phyloP scores from a whole-genome alignment of 257 asterid genomes.

The Rehmannia glutinosa region DNA sequence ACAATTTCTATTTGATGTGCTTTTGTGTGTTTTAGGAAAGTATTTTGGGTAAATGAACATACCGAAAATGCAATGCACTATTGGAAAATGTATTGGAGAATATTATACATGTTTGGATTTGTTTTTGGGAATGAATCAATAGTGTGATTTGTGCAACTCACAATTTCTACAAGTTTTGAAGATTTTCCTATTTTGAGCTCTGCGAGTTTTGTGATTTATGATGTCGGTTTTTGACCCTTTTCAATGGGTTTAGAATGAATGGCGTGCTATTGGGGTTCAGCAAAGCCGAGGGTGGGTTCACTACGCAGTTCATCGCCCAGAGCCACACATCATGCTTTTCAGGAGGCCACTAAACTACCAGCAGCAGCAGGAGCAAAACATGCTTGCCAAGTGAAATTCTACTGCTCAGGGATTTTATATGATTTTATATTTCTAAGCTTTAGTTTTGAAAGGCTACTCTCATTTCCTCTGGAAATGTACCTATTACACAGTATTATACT shows the following conservation, averaged over 20 bases:
- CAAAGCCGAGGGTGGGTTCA: conserved; percentile 95
- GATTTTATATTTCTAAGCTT: not conserved
- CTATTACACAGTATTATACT: not conserved
- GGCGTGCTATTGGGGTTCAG: conserved; percentile 90
- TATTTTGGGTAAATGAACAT: too few species aligned
- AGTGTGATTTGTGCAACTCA: too few species aligned
- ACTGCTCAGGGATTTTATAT: not conserved
- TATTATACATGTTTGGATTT: too few species aligned
- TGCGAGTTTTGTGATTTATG: not conserved
- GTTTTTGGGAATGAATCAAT: too few species aligned
- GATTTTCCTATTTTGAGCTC: too few species aligned
- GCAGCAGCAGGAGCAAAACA: conserved; percentile 46
- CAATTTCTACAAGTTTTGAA: too few species aligned
- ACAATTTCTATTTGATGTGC: too few species aligned
- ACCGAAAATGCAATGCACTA: too few species aligned
- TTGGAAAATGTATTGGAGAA: too few species aligned
- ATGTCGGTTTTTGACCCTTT: too few species aligned
- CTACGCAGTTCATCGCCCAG: conserved; percentile 91
- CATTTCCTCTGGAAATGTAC: conserved; percentile 31
- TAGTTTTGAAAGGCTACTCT: conserved; percentile 3
- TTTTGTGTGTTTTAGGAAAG: too few species aligned
- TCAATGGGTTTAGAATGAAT: conserved; percentile 62
- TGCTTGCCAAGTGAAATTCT: conserved; percentile 39
- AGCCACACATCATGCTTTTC: conserved; percentile 78
- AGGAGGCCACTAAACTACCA: conserved; percentile 50